These are phyloP conservation scores for Marasmius sp. DNA, from an alignment of 1,284 basidiomycete genomes.

Conservation along the genomic window DNA sequence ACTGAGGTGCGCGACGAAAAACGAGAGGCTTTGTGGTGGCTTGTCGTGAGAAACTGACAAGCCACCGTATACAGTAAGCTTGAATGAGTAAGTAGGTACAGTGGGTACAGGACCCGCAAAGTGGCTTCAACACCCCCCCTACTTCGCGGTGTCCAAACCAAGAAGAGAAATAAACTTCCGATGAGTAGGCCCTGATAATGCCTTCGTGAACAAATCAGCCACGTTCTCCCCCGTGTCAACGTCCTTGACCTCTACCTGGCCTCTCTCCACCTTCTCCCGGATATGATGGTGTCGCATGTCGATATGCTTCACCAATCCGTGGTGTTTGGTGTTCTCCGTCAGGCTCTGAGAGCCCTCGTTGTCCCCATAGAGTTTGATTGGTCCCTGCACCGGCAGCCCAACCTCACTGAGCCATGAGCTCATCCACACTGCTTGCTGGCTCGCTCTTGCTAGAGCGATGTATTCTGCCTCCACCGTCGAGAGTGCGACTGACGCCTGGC, in stretches of 20 bases:
- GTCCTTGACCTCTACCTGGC: constrained; percentile 20
- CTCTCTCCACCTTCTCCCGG: constrained; percentile 28
- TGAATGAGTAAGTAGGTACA: too few relatives aligned
- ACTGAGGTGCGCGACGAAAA: too few relatives aligned
- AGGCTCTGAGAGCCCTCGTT: constrained; percentile 29
- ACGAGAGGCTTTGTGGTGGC: too few relatives aligned
- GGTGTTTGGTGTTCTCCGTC: constrained; percentile 21
- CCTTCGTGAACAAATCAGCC: constrained; percentile 30
- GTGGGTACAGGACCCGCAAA: too few relatives aligned
- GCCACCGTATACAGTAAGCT: too few relatives aligned
- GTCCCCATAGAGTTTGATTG: constrained; percentile 20
- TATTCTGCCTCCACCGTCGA: constrained; percentile 27
- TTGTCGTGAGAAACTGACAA: too few relatives aligned
- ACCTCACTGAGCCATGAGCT: constrained; percentile 20
- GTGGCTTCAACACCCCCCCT: too few relatives aligned
- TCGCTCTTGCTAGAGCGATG: constrained; percentile 24
- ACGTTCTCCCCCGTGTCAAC: constrained; percentile 25
- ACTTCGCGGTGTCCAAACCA: constrained; percentile 62
- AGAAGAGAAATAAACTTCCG: too few relatives aligned
- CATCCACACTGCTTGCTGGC: constrained; percentile 28
- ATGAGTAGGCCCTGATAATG: too few relatives aligned
- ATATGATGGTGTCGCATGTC: constrained; percentile 29
- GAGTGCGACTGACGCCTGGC: constrained; percentile 25
- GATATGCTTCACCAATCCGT: constrained; percentile 37
- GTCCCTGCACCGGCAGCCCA: not conserved